These are phyloP conservation scores for Coniosporium apollinis DNA, from an alignment of 495 filamentous ascomycete species.

Conservation along the genomic window DNA sequence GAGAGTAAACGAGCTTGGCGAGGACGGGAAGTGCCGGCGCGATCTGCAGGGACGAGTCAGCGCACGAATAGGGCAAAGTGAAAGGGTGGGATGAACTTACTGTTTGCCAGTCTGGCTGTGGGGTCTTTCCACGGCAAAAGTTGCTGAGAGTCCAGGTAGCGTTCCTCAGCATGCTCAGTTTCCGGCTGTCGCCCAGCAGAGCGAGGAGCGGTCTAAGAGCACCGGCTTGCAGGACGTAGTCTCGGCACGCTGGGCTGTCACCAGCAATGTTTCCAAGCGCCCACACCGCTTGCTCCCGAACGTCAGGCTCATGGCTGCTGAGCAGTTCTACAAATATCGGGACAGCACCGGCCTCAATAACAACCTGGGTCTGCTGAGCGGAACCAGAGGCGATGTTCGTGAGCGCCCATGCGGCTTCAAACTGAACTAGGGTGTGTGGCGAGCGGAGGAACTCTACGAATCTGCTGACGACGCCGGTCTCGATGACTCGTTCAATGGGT, in stretches of 20 bases:
- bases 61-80: conserved; percentile 13
- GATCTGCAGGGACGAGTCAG: no score
- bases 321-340: conserved; percentile 97
- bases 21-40: conserved; percentile 91
- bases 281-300: conserved; percentile 98
- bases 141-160: conserved; percentile 99
- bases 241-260: conserved; percentile 91
- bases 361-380: conserved; percentile 92
- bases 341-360: conserved; percentile 95
- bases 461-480: conserved; percentile 91
- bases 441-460: conserved; percentile 98
- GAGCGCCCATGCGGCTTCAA: conserved; percentile 97
- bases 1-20: conserved; percentile 91
- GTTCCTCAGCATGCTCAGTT: conserved; percentile 97
- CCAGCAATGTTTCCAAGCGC: conserved; percentile 98
- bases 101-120: conserved; percentile 94
- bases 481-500: conserved; percentile 96
- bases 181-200: conserved; percentile 90
- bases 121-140: conserved; percentile 99
- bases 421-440: conserved; percentile 95
- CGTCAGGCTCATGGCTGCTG: conserved; percentile 90
- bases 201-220: conserved; percentile 77
- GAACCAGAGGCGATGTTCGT: conserved; percentile 99
- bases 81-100: conserved; percentile 37
- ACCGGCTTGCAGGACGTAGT: conserved; percentile 81